Evolutionary conservation across 129 eudicot species (phyloP).

Genomic region (Daucus carota): DNA sequence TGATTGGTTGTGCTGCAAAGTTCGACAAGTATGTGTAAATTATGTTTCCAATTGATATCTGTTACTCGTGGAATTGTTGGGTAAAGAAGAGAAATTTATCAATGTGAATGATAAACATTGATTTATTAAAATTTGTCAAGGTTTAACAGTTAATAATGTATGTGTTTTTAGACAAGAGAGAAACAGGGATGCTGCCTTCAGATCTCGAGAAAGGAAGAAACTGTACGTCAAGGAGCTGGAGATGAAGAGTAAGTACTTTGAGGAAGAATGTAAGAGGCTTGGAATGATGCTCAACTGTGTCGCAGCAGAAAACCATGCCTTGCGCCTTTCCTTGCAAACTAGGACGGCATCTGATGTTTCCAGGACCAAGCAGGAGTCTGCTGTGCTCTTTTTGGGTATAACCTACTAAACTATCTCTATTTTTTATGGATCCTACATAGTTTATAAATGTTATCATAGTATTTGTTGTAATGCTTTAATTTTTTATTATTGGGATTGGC

Average conservation of each 20-base stretch:
- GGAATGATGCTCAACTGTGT: slow-evolving; percentile 67
- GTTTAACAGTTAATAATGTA: too few relatives aligned
- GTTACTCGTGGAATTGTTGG: background rate
- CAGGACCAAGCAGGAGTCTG: slow-evolving; percentile 99
- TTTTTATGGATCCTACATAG: background rate
- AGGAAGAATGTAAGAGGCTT: slow-evolving; percentile 79
- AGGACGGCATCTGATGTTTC: slow-evolving; percentile 50
- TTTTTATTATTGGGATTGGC: background rate
- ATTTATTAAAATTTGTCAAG: too few relatives aligned
- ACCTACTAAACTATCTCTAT: background rate
- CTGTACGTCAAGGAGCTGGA: slow-evolving; percentile 69
- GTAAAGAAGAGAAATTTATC: background rate
- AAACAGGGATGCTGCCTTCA: slow-evolving; percentile 79
- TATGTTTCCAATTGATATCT: background rate
- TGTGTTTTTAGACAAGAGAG: slow-evolving; percentile 57
- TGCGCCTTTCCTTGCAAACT: slow-evolving; percentile 66
- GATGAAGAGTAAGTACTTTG: slow-evolving; percentile 77
- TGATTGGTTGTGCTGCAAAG: background rate
- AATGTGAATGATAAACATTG: too few relatives aligned
- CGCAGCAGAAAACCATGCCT: slow-evolving; percentile 80
- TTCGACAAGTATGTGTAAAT: too few relatives aligned
- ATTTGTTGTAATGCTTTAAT: too few relatives aligned
- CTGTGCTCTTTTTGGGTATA: slow-evolving; percentile 99
- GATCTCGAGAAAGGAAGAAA: slow-evolving; percentile 89
- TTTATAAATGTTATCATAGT: background rate